phyloP scores from a whole-genome alignment of 1,284 basidiomycete genomes.

The Chondrostereum purpureum region DNA sequence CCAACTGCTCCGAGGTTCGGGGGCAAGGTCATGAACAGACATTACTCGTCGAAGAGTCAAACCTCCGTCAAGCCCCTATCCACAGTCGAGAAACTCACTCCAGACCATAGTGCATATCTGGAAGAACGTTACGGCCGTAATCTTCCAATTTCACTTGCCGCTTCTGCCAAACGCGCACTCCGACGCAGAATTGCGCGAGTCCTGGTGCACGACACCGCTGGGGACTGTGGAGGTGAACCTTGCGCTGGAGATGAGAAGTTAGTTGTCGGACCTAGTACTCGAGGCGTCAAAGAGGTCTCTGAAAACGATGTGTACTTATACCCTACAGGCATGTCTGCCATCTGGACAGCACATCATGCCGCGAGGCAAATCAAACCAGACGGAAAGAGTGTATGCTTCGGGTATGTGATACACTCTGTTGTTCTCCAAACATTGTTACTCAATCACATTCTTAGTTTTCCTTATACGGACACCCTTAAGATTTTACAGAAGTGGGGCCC shows the following conservation, averaged over 20 bases:
- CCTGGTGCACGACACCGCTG: slow-evolving; percentile 52
- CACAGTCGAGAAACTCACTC: slow-evolving; percentile 30
- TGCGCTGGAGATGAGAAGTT: slow-evolving; percentile 41
- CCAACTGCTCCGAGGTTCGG: slow-evolving; percentile 24
- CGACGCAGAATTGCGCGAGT: slow-evolving; percentile 88
- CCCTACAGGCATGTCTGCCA: slow-evolving; percentile 88
- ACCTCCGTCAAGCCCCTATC: slow-evolving; percentile 10
- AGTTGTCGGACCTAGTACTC: slow-evolving; percentile 48
- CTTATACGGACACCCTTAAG: slow-evolving; percentile 97
- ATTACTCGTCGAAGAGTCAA: slow-evolving; percentile 51
- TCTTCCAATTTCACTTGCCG: slow-evolving; percentile 68
- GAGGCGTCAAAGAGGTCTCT: slow-evolving; percentile 56
- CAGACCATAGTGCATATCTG: slow-evolving; percentile 58
- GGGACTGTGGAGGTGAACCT: slow-evolving; percentile 30
- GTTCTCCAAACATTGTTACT: slow-evolving; percentile 3
- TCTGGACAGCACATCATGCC: slow-evolving; percentile 85
- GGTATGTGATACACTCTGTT: slow-evolving; percentile 44
- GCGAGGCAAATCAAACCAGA: slow-evolving; percentile 43
- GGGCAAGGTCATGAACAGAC: slow-evolving; percentile 47
- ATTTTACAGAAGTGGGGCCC: slow-evolving; percentile 96
- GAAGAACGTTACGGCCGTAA: slow-evolving; percentile 97
- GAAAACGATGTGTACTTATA: slow-evolving; percentile 89
- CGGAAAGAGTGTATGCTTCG: slow-evolving; percentile 90
- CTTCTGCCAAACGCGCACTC: slow-evolving; percentile 80
- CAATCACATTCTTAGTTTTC: slow-evolving; percentile 57